These are phyloP conservation scores for Coffea humblotiana DNA, from an alignment of 305 asterid species.

Conservation along the genomic window DNA sequence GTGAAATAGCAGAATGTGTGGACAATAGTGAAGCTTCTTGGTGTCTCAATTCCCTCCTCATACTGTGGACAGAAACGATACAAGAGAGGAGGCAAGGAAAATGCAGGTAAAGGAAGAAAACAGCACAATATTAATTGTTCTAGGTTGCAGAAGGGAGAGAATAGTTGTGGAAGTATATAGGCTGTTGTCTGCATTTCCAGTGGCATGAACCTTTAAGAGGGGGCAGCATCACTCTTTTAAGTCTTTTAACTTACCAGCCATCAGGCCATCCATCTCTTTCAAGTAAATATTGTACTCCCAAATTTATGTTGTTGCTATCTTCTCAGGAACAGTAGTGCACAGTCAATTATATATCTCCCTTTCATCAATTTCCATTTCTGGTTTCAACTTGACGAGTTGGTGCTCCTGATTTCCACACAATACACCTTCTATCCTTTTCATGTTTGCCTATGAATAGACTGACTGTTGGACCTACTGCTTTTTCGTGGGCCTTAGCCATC, in stretches of 20 bases:
- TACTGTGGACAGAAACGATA: neutral
- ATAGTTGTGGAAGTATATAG: slow-evolving; percentile 10
- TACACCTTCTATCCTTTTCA: neutral
- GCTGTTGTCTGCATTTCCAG: slow-evolving; percentile 32
- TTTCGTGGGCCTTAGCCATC: neutral
- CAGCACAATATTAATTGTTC: neutral
- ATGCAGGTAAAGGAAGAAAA: neutral
- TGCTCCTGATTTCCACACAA: neutral
- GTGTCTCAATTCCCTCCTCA: slow-evolving; percentile 8
- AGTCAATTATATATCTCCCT: neutral
- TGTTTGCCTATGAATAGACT: neutral
- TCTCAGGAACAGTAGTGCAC: neutral
- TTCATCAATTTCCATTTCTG: slow-evolving; percentile 11
- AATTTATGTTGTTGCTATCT: slow-evolving; percentile 3
- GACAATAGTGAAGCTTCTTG: neutral
- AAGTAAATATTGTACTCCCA: slow-evolving; percentile 1
- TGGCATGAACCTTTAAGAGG: slow-evolving; percentile 26
- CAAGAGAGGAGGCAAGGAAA: neutral
- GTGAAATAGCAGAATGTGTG: neutral
- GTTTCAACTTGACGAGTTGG: slow-evolving; percentile 7
- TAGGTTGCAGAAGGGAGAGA: neutral
- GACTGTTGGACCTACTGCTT: neutral
- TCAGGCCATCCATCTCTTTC: slow-evolving; percentile 4
- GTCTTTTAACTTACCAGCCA: neutral
- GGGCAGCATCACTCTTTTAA: slow-evolving; percentile 5